Base-by-base conservation (phyloP, 2,329 filamentous ascomycete genomes). In the Colletotrichum melonis region DNA sequence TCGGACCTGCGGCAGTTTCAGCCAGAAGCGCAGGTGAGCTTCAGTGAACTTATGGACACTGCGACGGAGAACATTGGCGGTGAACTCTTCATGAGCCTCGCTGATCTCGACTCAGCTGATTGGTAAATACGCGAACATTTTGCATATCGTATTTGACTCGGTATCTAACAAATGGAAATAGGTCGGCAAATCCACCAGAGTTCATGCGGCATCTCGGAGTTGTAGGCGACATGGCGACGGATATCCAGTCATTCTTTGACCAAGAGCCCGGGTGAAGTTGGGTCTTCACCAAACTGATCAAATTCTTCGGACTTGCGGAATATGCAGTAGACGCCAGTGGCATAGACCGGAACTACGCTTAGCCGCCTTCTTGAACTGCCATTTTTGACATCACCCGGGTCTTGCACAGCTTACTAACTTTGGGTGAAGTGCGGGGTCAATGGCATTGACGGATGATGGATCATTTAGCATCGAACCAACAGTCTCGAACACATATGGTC, bases 131-230 rank as follows among this genome's bases (percentile, higher is more conserved):
- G 67, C 49, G 22, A 46, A 42, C 26, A 22, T 26, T 19, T 26
- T 11, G 8, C 46, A 24, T 32, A 24, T 16, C 14, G 26, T 11
- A 38, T 26, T 30, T 7, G 30, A 30, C 4, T 4, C 28, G 9
- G 9, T 11, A 22, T n/a, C 26, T n/a, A 58, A 12, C 12, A 49
- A 12, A 7, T 42, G 16, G 38, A 24, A 9, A 63, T 14, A 69
- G 67, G 67, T 70, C 67, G 12, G 62, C 60, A 28, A 70, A 70
- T 52, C 67, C 67, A 8, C 54, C 67, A 26, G 67, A 70, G 16
- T 70, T 70, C 54, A 64, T 70, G 67, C 28, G 59, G 38, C 67
- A 70, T 28, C 54, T 70, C 19, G 67, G 67, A 5, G 55, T 70
- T 26, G 16, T 64, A 28, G 26, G 38, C n/a, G 35, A 35, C 28